Evolutionary conservation across 1,139 yeast genomes (phyloP), one percentile per base, ranked within the genome.

Genomic region (Suzukiozyma palmioleophila): DNA sequence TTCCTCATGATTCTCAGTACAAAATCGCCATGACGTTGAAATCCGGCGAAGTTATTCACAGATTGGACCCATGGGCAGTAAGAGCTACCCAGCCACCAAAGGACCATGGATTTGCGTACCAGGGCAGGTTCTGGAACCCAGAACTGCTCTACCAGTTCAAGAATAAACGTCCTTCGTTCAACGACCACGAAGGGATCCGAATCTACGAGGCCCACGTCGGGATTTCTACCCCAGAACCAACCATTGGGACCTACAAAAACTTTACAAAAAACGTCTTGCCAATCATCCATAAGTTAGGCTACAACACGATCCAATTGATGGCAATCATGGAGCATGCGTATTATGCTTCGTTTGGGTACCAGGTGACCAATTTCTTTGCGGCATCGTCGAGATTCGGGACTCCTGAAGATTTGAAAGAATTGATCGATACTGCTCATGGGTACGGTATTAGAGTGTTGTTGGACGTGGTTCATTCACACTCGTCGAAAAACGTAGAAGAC

Each of bases 291-390:
- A 76, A 81, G 47, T 71, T 90, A 46, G 97, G 97, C 18, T 92
- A 92, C 61, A 88, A 92, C 57, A 82, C 96, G 7, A 84, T 92
- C 51, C 98, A 92, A 62, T 73, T 92, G 55, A 92, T 92, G 98
- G 97, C 98, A 0, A 76, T 92, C 38, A 92, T 92, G 98, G 98
- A 92, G 61, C 98, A 92, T 59, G 97, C 98, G 1, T 92, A 92
- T 61, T 92, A 92, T 58, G 98, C 97, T 1, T 87, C 96, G 0
- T 92, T 92, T 60, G 98, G 98, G 6, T 92, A 92, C 60, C 98
- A 92, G 60, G 82, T 92, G 26, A 90, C 97, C 31, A 86, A 84
- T 44, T 92, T 90, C 57, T 92, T 87, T 59, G 97, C 97, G 1
- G 74, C 77, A 24, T 82, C 94, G 33, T 89, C 97, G 8, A 75